These are phyloP conservation scores for Chlamydomonas reinhardtii DNA, from an alignment of 163 green algal species.

Conservation along the genomic window DNA sequence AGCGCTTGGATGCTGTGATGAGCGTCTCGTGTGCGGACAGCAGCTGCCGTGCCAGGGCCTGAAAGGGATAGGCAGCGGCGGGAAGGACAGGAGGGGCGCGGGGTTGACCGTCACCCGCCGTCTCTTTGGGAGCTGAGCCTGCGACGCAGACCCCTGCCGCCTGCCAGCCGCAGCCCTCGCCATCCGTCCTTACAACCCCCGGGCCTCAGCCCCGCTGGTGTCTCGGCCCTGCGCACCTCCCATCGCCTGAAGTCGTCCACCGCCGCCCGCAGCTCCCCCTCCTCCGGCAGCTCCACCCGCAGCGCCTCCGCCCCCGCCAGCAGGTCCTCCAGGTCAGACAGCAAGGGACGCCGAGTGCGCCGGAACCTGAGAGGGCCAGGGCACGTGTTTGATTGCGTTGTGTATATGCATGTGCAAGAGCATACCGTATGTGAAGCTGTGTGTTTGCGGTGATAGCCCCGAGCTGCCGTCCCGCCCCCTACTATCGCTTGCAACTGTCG, in stretches of 20 bases:
- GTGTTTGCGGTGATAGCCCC: too few species aligned
- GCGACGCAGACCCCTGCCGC: not conserved
- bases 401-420: too few species aligned
- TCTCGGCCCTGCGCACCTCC: slow-evolving; percentile 30
- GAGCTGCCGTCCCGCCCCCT: too few species aligned
- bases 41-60: not conserved
- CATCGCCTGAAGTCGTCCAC: not conserved
- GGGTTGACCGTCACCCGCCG: too few species aligned
- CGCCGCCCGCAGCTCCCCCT: slow-evolving; percentile 7
- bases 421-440: too few species aligned
- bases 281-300: slow-evolving; percentile 35
- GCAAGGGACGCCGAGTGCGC: not conserved
- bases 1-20: not conserved
- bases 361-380: slow-evolving; percentile 12
- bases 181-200: not conserved
- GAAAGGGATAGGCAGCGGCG: not conserved
- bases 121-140: too few species aligned
- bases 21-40: not conserved
- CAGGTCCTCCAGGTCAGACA: slow-evolving; percentile 19
- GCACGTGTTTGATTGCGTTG: too few species aligned
- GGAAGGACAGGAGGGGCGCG: too few species aligned
- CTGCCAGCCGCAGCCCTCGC: too few species aligned
- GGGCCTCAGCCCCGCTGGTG: too few species aligned
- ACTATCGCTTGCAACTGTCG: too few species aligned
- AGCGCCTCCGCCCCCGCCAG: slow-evolving; percentile 20